These are phyloP conservation scores for Beauveria scarabaeidicola DNA, from an alignment of 2,329 filamentous ascomycete genomes.

Conservation along the genomic window DNA sequence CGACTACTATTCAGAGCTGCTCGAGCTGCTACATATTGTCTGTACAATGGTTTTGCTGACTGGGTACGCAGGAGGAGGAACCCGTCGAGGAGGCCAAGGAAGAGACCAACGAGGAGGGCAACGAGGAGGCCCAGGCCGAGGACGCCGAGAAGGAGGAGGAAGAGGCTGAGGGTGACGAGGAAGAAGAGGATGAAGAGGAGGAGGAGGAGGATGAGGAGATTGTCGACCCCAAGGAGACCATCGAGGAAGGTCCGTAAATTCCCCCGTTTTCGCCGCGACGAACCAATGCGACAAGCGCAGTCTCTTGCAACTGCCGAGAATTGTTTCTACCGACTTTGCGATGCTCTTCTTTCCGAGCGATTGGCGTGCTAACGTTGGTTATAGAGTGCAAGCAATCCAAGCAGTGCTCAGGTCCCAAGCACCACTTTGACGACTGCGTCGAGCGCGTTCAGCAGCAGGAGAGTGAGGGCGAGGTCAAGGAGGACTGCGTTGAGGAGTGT, in stretches of 20 bases:
- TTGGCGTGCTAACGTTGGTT: slow-evolving; percentile 17
- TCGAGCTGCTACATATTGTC: background rate
- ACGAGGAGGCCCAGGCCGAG: slow-evolving; percentile 21
- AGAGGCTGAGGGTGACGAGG: slow-evolving; percentile 38
- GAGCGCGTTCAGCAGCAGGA: slow-evolving; percentile 68
- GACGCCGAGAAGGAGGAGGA: slow-evolving; percentile 33
- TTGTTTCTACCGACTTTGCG: slow-evolving; percentile 1
- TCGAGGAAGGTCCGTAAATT: slow-evolving; percentile 75
- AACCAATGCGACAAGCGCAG: slow-evolving; percentile 5
- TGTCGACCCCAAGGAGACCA: slow-evolving; percentile 75
- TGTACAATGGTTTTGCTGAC: background rate
- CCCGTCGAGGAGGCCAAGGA: slow-evolving; percentile 20
- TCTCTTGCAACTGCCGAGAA: background rate
- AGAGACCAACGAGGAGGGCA: slow-evolving; percentile 18
- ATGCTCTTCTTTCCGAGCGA: slow-evolving; percentile 12
- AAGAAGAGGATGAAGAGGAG: slow-evolving; percentile 40
- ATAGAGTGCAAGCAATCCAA: slow-evolving; percentile 84
- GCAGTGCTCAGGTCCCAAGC: slow-evolving; percentile 80
- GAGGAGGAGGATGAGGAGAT: slow-evolving; percentile 65
- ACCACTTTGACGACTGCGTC: slow-evolving; percentile 97
- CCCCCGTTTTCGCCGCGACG: background rate
- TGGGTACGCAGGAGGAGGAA: slow-evolving; percentile 26
- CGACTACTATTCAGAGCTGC: background rate
- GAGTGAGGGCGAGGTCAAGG: slow-evolving; percentile 63
- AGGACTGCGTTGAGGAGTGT: slow-evolving; percentile 99